A percentile compares a stretch with the other conserved stretches of the same genome.
These are phyloP conservation scores for Corchorus olitorius DNA, from an alignment of 345 rosid genomes.

Conservation along the genomic window DNA sequence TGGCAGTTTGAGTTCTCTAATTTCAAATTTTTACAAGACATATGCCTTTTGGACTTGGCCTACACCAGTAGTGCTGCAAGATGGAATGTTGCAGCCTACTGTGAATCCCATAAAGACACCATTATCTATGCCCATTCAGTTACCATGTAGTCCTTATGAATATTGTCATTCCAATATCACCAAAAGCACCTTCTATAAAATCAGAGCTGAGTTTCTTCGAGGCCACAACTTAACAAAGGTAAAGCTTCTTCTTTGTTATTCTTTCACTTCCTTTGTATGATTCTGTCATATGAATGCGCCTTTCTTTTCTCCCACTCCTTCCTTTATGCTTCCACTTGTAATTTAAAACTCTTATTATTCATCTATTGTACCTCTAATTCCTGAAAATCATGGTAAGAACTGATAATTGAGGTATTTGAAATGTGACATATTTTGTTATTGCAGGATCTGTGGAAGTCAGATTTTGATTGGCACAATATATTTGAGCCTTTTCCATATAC, in stretches of 20 bases:
- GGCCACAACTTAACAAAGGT: slow-evolving; percentile 55
- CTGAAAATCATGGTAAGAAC: background rate
- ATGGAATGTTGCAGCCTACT: slow-evolving; percentile 28
- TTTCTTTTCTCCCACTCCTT: background rate
- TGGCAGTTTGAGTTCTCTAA: slow-evolving; percentile 41
- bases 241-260: slow-evolving; percentile 4
- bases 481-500: slow-evolving; percentile 55
- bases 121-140: slow-evolving; percentile 53
- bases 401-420: no score
- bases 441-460: slow-evolving; percentile 44
- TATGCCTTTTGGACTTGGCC: slow-evolving; percentile 66
- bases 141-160: slow-evolving; percentile 48
- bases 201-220: slow-evolving; percentile 56
- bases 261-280: background rate
- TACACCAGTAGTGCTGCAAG: slow-evolving; percentile 47
- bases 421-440: slow-evolving; percentile 1
- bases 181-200: slow-evolving; percentile 53
- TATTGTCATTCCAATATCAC: slow-evolving; percentile 61
- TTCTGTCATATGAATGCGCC: background rate
- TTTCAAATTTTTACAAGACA: slow-evolving; percentile 48
- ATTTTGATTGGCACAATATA: slow-evolving; percentile 43
- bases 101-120: slow-evolving; percentile 32
- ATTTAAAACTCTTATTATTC: slow-evolving; percentile 1
- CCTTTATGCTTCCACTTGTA: background rate
- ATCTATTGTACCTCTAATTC: background rate